These are phyloP conservation scores for Inga leiocalycina DNA, from an alignment of 306 rosid genomes.

Conservation along the genomic window DNA sequence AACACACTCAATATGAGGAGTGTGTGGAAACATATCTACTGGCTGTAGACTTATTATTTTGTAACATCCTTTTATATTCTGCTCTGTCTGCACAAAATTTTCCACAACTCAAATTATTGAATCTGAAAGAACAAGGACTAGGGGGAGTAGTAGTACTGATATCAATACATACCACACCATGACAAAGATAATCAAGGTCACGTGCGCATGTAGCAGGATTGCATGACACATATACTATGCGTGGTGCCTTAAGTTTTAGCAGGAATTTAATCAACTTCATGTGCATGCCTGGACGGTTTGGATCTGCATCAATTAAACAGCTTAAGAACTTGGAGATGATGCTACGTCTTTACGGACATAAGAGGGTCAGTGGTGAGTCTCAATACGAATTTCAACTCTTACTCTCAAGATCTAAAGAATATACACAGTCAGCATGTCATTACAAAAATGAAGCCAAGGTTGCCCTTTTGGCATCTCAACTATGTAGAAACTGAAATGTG, in stretches of 20 bases:
- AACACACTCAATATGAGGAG: constrained; percentile 95
- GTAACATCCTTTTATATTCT: constrained; percentile 83
- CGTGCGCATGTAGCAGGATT: constrained; percentile 98
- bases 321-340: constrained; percentile 3
- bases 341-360: constrained; percentile 21
- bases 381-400: neutral
- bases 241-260: constrained; percentile 74
- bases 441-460: neutral
- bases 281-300: constrained; percentile 99
- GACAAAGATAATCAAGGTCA: constrained; percentile 93
- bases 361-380: constrained; percentile 2
- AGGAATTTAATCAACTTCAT: constrained; percentile 91
- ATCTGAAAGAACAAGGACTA: constrained; percentile 17
- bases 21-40: constrained; percentile 99
- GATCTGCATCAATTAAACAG: constrained; percentile 60
- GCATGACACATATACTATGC: constrained; percentile 89
- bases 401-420: constrained; percentile 7
- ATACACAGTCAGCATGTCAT: neutral
- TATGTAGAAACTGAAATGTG: neutral
- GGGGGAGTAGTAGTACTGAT: neutral
- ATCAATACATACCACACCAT: constrained; percentile 75
- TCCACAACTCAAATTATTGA: constrained; percentile 35
- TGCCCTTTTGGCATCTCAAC: constrained; percentile 11
- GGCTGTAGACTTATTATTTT: constrained; percentile 76
- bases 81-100: constrained; percentile 60